Evolutionary conservation across 139 green algal genomes (phyloP), one percentile per base, ranked within the genome.

Genomic region (Ettlia oleoabundans): DNA sequence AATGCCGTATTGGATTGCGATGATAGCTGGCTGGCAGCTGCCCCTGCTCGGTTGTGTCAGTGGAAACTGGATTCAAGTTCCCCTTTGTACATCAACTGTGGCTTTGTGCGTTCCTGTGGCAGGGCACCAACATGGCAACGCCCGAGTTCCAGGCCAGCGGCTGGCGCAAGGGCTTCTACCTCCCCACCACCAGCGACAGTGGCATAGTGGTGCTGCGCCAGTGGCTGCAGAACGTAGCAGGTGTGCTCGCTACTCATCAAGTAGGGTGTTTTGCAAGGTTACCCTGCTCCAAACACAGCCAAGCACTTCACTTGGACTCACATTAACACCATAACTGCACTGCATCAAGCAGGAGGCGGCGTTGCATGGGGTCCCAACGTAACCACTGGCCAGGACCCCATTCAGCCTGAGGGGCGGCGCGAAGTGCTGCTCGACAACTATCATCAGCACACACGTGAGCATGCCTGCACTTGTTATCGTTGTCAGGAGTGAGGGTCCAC

Each of bases 101-200:
- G 3, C 63, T 19, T 32, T 22, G n/a, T 32, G 10, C 18, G 19
- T 6, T 28, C 28, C 8, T 9, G 5, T 3, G 15, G 41, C 69
- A 76, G 69, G 70, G 70, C 42, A 77, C 70, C n/a, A 77, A 77
- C 70, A 77, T 77, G 70, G 70, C 70, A 15, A 7, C 70, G 4
- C 70, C 70, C 4, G 42, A 64, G 15, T 77, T 52, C 26, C n/a
- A 32, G n/a, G n/a, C n/a, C n/a, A n/a, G n/a, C 32, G 70, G 70
- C 70, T 77, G 70, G 70, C 70, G 70, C 70, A 63, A 41, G 42
- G 70, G 70, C 43, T 77, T 77, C 70, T 77, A 77, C 30, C 70
- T 77, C 15, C 70, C 70, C 42, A 77, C 70, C 70, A 64, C 24
- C 42, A 63, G 42, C 42, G 70, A 77, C 42, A 10, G 37, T 0